Conservation (phyloP, 176 grass and related monocot species). For the Aegilops longissima region DNA sequence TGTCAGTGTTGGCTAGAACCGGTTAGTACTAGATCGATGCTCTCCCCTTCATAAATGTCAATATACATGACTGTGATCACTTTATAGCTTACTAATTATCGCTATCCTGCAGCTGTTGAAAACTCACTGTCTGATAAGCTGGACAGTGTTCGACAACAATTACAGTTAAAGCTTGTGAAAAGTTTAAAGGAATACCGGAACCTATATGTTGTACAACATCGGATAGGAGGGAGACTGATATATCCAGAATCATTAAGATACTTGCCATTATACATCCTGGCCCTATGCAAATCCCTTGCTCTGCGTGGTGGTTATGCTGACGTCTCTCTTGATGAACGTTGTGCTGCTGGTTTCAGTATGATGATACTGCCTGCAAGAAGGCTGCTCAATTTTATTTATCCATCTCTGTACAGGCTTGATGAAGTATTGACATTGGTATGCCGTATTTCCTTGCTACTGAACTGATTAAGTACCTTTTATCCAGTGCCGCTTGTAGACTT, state of each 20-base stretch:
- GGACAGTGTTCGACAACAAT: slow-evolving; percentile 85
- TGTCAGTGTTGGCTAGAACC: slow-evolving; percentile 71
- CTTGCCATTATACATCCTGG: slow-evolving; percentile 70
- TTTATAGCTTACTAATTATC: slow-evolving; percentile 21
- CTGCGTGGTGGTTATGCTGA: slow-evolving; percentile 91
- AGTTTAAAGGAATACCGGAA: slow-evolving; percentile 94
- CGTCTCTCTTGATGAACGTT: slow-evolving; percentile 85
- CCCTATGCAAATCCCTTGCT: slow-evolving; percentile 78
- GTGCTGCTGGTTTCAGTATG: slow-evolving; percentile 84
- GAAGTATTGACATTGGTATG: slow-evolving; percentile 69
- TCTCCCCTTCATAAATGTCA: slow-evolving; percentile 9
- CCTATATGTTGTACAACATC: slow-evolving; percentile 78
- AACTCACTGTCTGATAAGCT: slow-evolving; percentile 88
- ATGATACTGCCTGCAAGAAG: slow-evolving; percentile 77
- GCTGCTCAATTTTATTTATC: slow-evolving; percentile 84
- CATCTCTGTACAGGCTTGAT: slow-evolving; percentile 77
- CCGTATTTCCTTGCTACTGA: slow-evolving; percentile 17
- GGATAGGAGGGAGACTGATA: slow-evolving; percentile 77
- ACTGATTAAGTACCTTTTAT: not conserved
- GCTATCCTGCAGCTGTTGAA: slow-evolving; percentile 68
- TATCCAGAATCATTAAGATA: slow-evolving; percentile 90
- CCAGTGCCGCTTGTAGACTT: slow-evolving; percentile 11
- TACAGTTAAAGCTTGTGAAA: slow-evolving; percentile 84
- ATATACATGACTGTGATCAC: slow-evolving; percentile 1
- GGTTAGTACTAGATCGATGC: slow-evolving; percentile 51